A percentile compares a stretch with the other conserved stretches of the same genome.
Evolutionary conservation across 306 rosid genomes (phyloP).

Genomic region (Corylus americana): DNA sequence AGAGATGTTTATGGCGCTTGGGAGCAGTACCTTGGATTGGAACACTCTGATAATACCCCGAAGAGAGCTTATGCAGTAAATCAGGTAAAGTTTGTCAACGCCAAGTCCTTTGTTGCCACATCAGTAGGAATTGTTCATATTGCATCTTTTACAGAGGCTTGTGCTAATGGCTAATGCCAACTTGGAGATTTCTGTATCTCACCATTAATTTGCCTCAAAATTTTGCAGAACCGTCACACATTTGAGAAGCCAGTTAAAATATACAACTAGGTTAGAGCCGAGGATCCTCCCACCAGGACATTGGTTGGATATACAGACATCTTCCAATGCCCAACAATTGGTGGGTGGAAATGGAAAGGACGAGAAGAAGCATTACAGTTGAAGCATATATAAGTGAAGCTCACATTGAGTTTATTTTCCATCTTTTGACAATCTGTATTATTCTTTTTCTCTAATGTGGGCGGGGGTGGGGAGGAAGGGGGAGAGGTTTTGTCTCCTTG

Average conservation of each 20-base stretch:
- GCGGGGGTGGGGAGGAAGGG: slow-evolving; percentile 7
- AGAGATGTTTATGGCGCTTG: slow-evolving; percentile 92
- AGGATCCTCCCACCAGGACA: slow-evolving; percentile 21
- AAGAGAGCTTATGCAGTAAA: slow-evolving; percentile 67
- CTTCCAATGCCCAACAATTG: slow-evolving; percentile 11
- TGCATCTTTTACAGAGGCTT: too few relatives aligned
- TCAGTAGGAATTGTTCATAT: too few relatives aligned
- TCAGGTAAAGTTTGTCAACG: slow-evolving; percentile 53
- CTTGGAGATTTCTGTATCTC: not conserved
- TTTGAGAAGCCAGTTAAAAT: slow-evolving; percentile 84
- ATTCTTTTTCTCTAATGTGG: slow-evolving; percentile 9
- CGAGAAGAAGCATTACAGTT: slow-evolving; percentile 21
- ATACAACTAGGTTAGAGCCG: slow-evolving; percentile 50
- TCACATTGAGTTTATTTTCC: slow-evolving; percentile 17
- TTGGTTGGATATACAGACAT: slow-evolving; percentile 26
- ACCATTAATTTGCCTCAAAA: slow-evolving; percentile 30
- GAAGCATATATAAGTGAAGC: slow-evolving; percentile 28
- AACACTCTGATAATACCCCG: slow-evolving; percentile 76
- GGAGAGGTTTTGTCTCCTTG: slow-evolving; percentile 8
- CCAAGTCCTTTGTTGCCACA: not conserved
- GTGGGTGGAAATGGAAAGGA: slow-evolving; percentile 21
- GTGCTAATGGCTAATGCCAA: too few relatives aligned
- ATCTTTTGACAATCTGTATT: slow-evolving; percentile 9
- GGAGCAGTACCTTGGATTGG: slow-evolving; percentile 99
- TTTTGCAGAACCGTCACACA: slow-evolving; percentile 75